Evolutionary conservation across 257 asterid species (phyloP).

Genomic region (Solanum chiquidenum): DNA sequence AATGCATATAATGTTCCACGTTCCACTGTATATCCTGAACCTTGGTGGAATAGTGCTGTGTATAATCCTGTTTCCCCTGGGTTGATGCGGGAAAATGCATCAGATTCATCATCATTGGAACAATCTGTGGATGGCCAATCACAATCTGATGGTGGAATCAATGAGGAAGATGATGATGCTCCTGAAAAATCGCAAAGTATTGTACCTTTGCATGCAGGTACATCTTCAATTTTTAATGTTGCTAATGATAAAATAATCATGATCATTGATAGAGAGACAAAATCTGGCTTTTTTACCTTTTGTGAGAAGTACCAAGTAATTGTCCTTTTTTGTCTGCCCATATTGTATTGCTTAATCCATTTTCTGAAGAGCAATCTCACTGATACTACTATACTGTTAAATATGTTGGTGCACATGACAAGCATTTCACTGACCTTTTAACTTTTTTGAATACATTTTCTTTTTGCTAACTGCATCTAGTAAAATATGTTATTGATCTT

Average conservation of each 20-base stretch:
- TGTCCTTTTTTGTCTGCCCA: not conserved
- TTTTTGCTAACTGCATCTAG: not conserved
- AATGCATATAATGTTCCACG: slow-evolving; percentile 22
- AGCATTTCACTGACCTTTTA: not conserved
- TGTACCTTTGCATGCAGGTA: slow-evolving; percentile 39
- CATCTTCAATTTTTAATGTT: not conserved
- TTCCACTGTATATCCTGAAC: slow-evolving; percentile 30
- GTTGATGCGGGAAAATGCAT: slow-evolving; percentile 38
- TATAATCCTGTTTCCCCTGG: slow-evolving; percentile 29
- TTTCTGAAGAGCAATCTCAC: not conserved
- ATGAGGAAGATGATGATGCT: slow-evolving; percentile 50
- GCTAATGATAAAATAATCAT: not conserved
- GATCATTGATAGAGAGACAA: not conserved
- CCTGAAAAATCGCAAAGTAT: slow-evolving; percentile 33
- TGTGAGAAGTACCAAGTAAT: not conserved
- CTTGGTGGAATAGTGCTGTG: slow-evolving; percentile 45
- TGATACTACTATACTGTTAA: not conserved
- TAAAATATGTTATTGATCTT: not conserved
- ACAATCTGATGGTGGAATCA: slow-evolving; percentile 50
- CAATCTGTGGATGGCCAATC: slow-evolving; percentile 60
- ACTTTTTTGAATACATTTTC: not conserved
- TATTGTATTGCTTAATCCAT: not conserved
- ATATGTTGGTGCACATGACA: not conserved
- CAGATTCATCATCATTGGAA: slow-evolving; percentile 69
- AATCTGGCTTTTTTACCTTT: not conserved